A percentile compares a stretch with the other conserved stretches of the same genome.
Conservation (phyloP, 2,329 filamentous ascomycete genomes). For the Talaromyces sp. region DNA sequence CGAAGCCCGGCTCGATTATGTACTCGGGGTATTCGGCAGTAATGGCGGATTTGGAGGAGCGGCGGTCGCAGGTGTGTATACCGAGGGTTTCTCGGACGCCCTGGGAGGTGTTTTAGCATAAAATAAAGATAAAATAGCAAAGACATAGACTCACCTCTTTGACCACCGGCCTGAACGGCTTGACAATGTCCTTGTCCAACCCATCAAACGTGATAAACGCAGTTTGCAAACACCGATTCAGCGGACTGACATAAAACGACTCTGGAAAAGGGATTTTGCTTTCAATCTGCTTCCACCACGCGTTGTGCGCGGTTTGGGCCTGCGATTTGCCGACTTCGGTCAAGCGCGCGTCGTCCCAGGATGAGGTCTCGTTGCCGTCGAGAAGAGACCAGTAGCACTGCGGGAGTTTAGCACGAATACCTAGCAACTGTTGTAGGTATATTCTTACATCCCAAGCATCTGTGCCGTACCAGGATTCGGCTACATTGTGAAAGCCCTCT, state of each 20-base stretch:
- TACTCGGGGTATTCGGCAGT: constrained; percentile 45
- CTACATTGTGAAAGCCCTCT: constrained; percentile 58
- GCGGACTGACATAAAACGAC: constrained; percentile 53
- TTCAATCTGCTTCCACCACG: constrained; percentile 47
- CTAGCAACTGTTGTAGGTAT: background rate
- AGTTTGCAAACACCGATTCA: constrained; percentile 55
- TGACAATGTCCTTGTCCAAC: constrained; percentile 40
- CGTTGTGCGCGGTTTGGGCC: constrained; percentile 38
- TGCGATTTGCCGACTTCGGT: constrained; percentile 50
- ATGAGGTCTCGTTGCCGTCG: constrained; percentile 51
- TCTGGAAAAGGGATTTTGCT: constrained; percentile 49
- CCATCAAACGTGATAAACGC: constrained; percentile 50
- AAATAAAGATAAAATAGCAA: background rate
- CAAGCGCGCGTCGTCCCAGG: constrained; percentile 56
- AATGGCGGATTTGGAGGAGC: constrained; percentile 48
- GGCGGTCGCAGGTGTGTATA: constrained; percentile 57
- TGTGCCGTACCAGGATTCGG: constrained; percentile 54
- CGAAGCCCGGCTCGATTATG: constrained; percentile 49
- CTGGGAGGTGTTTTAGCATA: constrained; percentile 16
- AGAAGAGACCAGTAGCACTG: constrained; percentile 56
- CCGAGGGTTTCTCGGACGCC: constrained; percentile 55
- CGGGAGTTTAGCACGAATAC: background rate
- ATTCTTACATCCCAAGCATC: constrained; percentile 53
- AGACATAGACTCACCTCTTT: constrained; percentile 41
- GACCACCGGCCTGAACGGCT: constrained; percentile 49